Base-by-base conservation (phyloP, 805 yeast genomes). In the Teunomyces atbi region DNA sequence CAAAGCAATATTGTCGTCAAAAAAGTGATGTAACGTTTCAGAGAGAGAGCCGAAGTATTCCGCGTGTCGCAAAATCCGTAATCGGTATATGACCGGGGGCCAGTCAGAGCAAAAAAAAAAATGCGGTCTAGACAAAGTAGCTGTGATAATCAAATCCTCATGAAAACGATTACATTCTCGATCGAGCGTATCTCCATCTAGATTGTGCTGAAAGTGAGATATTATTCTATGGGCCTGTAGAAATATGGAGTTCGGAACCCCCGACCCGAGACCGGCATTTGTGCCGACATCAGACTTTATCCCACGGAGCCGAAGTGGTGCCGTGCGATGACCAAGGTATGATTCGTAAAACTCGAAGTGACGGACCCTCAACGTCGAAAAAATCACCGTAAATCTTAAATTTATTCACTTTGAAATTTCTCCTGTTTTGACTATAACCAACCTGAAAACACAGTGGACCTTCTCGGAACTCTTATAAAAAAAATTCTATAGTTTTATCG, bases 1-100 rank as follows among this genome's bases (percentile, higher is more conserved):
- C 33, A 13, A 30, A 13, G 15, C 12, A 16, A 18, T 33, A 33
- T 18, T 21, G 21, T 47, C 50, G 41, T 55, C 52, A 46, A 39
- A n/a, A 52, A 28, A 56, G 61, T 10, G 36, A 48, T 50, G 35
- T 45, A 11, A 35, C 32, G 36, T 30, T 30, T 30, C 33, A 30
- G 33, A 13, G 15, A 20, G 5, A 28, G 26, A 39, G 41, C 37
- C 37, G 37, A 18, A 16, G 23, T 12, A 34, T 34, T 19, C 21
- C 26, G 21, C 19, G 21, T 12, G 39, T 36, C 39, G 39, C 39
- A 36, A 20, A 36, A 36, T 21, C 39, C 39, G 28, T 21, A 36
- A 36, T 36, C 39, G 28, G 39, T 36, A n/a, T 36, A 21, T 21
- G 39, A 19, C 13, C 26, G 11, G 18, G 7, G 12, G n/a, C 39